Evolutionary conservation across 1,284 basidiomycete species (phyloP), one percentile per base, ranked within the genome.

Genomic region (Inonotus hispidus): DNA sequence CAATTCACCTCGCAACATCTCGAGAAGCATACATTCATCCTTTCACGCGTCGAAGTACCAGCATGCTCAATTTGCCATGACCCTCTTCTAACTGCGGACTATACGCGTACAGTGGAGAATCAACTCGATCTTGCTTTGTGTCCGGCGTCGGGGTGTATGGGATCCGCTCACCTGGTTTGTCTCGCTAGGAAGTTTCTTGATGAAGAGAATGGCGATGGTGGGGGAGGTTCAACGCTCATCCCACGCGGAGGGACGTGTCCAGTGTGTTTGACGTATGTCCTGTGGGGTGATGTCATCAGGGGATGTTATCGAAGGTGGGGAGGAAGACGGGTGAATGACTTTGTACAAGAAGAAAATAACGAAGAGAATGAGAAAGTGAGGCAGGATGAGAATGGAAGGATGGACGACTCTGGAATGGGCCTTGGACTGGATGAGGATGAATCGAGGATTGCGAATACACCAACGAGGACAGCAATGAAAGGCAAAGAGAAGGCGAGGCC

Each of bases 281-380:
- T 88, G 1, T 94, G 90, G 90, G 88, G 88, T 8, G 85, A 91
- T 65, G 70, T 92, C 35, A 75, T 93, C 16, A 79, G 85, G 10
- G 87, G 84, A 0, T 84, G 80, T 64, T 91, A 86, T 69, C 79
- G 86, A 2, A 78, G 90, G 5, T 69, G 72, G 38, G 75, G 75
- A 14, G 74, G 78, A 29, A 70, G 66, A 4, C 57, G 62, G 7
- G 72, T 68, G 19, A 19, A 11, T 3, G 62, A 61, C 1, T 72
- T 70, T 25, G 67, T 69, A 39, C 63, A 69, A 47, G 63, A 65
- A 11, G 69, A 66, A 2, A 38, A 53, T 53, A 68, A 72, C 39
- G 73, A 72, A 14, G 41, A n/a, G 41, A 39, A 39, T 8, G 38
- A 10, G 3, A n/a, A 6, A 8, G 38, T 11, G 11, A 8, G n/a